Evolutionary conservation across 768 basidiomycete genomes (phyloP).

Genomic region (Amanita thiersii): DNA sequence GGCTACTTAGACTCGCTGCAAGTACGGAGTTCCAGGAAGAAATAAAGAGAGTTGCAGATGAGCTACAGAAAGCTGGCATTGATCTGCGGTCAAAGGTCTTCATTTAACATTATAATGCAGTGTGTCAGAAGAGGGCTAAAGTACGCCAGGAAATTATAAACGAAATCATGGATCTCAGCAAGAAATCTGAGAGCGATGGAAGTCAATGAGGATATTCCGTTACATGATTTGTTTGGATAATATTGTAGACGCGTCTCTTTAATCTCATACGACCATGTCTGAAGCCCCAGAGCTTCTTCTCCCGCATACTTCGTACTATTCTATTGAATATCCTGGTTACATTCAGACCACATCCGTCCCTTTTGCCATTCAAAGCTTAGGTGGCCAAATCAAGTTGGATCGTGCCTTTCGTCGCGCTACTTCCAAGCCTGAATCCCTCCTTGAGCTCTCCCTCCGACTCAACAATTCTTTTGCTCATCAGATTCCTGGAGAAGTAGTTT

Average conservation of each 20-base stretch:
- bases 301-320: slow-evolving; percentile 57
- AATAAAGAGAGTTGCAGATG: slow-evolving; percentile 35
- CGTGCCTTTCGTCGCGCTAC: slow-evolving; percentile 66
- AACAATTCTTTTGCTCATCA: slow-evolving; percentile 78
- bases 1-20: slow-evolving; percentile 46
- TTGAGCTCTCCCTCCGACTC: slow-evolving; percentile 74
- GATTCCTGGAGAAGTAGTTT: slow-evolving; percentile 70
- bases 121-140: neutral
- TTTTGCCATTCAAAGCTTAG: slow-evolving; percentile 55
- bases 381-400: slow-evolving; percentile 65
- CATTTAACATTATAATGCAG: neutral
- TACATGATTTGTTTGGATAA: slow-evolving; percentile 1
- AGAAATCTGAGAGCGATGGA: neutral
- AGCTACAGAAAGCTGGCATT: slow-evolving; percentile 53
- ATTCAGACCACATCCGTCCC: slow-evolving; percentile 56
- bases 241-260: neutral
- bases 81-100: slow-evolving; percentile 48
- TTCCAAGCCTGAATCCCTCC: slow-evolving; percentile 49
- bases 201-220: neutral
- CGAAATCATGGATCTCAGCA: slow-evolving; percentile 25
- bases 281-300: slow-evolving; percentile 33
- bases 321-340: slow-evolving; percentile 89
- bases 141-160: slow-evolving; percentile 37
- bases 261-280: neutral
- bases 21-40: slow-evolving; percentile 46